These are phyloP conservation scores for Quercus phellos DNA, from an alignment of 331 rosid genomes.

Conservation along the genomic window DNA sequence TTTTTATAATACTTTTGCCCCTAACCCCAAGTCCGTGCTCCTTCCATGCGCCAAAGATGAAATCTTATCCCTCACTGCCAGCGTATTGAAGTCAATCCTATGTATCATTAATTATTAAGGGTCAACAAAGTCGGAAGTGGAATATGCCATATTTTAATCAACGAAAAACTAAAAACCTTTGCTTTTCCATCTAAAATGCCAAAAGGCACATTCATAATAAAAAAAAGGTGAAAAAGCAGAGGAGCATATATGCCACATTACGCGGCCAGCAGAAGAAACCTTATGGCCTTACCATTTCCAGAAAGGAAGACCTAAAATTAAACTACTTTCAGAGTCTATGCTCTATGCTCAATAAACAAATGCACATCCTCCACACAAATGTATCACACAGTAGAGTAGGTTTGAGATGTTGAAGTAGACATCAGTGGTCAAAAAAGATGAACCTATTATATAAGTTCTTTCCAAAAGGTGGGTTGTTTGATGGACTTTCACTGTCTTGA, in stretches of 20 bases:
- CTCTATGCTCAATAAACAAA: too few species aligned
- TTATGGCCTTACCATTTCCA: neutral
- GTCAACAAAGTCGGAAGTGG: neutral
- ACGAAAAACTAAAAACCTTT: neutral
- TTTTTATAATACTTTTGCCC: too few species aligned
- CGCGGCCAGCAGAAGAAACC: neutral
- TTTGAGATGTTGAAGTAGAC: too few species aligned
- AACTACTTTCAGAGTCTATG: too few species aligned
- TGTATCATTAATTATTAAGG: neutral
- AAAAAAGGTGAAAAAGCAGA: neutral
- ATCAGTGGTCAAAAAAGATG: neutral
- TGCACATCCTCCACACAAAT: too few species aligned
- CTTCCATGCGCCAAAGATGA: too few species aligned
- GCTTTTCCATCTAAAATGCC: neutral
- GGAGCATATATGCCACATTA: neutral
- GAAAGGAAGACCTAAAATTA: neutral
- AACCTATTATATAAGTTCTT: neutral
- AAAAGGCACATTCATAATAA: neutral
- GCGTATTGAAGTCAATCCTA: too few species aligned
- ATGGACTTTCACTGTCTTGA: neutral
- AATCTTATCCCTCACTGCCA: too few species aligned
- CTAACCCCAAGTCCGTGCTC: too few species aligned
- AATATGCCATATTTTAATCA: neutral
- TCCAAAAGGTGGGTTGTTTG: neutral
- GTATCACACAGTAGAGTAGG: too few species aligned